Evolutionary conservation across 2,329 filamentous ascomycete genomes (phyloP).

Genomic region (Clonostachys solani): DNA sequence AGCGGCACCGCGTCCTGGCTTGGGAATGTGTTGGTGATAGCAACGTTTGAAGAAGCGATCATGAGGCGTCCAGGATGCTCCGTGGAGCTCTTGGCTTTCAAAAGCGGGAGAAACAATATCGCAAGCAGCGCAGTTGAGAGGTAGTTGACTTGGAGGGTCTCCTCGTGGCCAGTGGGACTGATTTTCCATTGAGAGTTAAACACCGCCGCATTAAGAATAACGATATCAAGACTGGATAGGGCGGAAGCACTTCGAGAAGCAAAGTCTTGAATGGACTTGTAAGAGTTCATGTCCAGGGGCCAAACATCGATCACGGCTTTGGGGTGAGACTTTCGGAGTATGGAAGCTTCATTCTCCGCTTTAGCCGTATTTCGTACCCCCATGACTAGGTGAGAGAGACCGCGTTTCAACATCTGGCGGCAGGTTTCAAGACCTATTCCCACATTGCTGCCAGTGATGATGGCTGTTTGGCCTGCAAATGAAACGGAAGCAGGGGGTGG

Average conservation of each 20-base stretch:
- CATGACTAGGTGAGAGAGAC: constrained; percentile 22
- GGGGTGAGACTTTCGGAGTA: neutral
- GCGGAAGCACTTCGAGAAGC: constrained; percentile 15
- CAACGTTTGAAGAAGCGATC: constrained; percentile 20
- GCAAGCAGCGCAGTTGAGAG: constrained; percentile 16
- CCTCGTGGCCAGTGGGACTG: constrained; percentile 32
- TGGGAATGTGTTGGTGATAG: constrained; percentile 13
- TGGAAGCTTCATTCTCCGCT: constrained; percentile 3
- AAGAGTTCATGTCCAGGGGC: constrained; percentile 27
- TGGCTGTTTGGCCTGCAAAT: constrained; percentile 19
- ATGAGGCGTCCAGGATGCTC: constrained; percentile 17
- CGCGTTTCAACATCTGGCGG: constrained; percentile 12
- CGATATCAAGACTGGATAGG: constrained; percentile 26
- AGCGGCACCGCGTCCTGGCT: constrained; percentile 12
- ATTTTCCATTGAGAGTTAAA: neutral
- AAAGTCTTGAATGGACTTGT: constrained; percentile 29
- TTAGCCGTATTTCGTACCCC: constrained; percentile 14
- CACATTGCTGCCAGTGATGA: constrained; percentile 26
- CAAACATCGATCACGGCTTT: constrained; percentile 5
- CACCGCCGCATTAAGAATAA: constrained; percentile 28
- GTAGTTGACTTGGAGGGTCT: constrained; percentile 39
- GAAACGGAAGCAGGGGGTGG: neutral
- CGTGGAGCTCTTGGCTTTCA: constrained; percentile 16
- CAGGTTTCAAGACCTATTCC: constrained; percentile 27
- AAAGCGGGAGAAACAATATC: neutral